Evolutionary conservation across 2,329 filamentous ascomycete genomes (phyloP).

Genomic region (Xylaria polymorpha): DNA sequence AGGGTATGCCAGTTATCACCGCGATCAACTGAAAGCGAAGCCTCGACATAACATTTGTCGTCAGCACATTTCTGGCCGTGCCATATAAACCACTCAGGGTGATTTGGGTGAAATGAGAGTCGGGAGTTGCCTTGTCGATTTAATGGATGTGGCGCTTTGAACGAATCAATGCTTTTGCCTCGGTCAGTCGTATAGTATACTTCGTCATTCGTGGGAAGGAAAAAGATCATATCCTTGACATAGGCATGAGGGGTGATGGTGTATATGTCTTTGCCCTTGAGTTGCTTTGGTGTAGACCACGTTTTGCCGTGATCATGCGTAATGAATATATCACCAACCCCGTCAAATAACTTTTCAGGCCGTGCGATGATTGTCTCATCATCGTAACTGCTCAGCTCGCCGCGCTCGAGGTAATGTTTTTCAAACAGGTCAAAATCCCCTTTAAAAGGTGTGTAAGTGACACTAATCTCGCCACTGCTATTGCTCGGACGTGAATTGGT

Average conservation of each 20-base stretch:
- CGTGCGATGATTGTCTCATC: constrained; percentile 79
- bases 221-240: constrained; percentile 87
- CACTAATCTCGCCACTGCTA: constrained; percentile 73
- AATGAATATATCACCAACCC: constrained; percentile 72
- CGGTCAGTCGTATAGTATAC: constrained; percentile 87
- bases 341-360: constrained; percentile 60
- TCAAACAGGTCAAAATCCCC: constrained; percentile 64
- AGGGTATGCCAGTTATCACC: constrained; percentile 83
- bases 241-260: constrained; percentile 81
- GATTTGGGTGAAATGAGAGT: constrained; percentile 83
- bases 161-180: constrained; percentile 77
- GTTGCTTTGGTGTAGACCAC: constrained; percentile 73
- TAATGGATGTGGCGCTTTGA: constrained; percentile 73
- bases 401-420: constrained; percentile 82
- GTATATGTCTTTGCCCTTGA: constrained; percentile 76
- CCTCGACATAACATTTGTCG: constrained; percentile 74
- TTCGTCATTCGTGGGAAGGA: constrained; percentile 74
- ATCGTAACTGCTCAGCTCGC: constrained; percentile 68
- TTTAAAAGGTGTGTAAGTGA: constrained; percentile 71
- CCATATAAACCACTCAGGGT: constrained; percentile 94
- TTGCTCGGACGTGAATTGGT: constrained; percentile 59
- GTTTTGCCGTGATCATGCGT: constrained; percentile 88
- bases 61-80: constrained; percentile 76
- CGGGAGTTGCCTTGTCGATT: constrained; percentile 55
- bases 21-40: constrained; percentile 81